A percentile compares a stretch with the other conserved stretches of the same genome.
These are phyloP conservation scores for Eryngium alpinum DNA, from an alignment of 140 eudicot species.

Conservation along the genomic window DNA sequence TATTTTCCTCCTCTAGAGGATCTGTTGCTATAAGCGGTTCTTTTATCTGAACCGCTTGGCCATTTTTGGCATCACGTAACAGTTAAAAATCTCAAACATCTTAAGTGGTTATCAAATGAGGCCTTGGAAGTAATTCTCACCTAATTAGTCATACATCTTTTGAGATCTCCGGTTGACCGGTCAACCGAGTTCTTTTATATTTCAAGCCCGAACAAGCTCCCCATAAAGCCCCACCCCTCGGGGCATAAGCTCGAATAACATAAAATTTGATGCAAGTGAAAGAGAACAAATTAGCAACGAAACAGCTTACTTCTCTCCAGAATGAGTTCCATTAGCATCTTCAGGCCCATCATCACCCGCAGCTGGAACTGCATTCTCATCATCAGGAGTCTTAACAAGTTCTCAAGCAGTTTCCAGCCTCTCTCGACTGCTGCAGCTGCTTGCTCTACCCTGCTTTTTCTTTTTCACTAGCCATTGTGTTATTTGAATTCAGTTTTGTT, in stretches of 20 bases:
- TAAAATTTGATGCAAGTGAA: background rate
- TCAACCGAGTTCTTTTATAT: too few relatives aligned
- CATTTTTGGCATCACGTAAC: too few relatives aligned
- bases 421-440: constrained; percentile 77
- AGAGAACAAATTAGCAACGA: background rate
- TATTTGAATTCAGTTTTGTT: background rate
- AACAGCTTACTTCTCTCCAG: constrained; percentile 30
- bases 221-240: too few relatives aligned
- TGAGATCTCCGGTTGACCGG: too few relatives aligned
- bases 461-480: constrained; percentile 39
- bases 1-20: constrained; percentile 63
- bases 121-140: too few relatives aligned
- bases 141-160: too few relatives aligned
- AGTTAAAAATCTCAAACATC: too few relatives aligned
- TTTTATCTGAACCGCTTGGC: too few relatives aligned
- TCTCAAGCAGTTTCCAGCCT: constrained; percentile 73
- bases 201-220: too few relatives aligned
- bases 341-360: constrained; percentile 25
- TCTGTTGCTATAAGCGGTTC: too few relatives aligned
- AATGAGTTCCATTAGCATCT: constrained; percentile 23
- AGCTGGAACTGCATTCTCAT: constrained; percentile 24
- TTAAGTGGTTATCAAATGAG: too few relatives aligned
- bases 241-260: too few relatives aligned
- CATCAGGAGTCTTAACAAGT: constrained; percentile 54
- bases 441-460: constrained; percentile 54